Evolutionary conservation across 2,329 filamentous ascomycete genomes (phyloP), one percentile per base, ranked within the genome.

Genomic region (Bisporella sp.): DNA sequence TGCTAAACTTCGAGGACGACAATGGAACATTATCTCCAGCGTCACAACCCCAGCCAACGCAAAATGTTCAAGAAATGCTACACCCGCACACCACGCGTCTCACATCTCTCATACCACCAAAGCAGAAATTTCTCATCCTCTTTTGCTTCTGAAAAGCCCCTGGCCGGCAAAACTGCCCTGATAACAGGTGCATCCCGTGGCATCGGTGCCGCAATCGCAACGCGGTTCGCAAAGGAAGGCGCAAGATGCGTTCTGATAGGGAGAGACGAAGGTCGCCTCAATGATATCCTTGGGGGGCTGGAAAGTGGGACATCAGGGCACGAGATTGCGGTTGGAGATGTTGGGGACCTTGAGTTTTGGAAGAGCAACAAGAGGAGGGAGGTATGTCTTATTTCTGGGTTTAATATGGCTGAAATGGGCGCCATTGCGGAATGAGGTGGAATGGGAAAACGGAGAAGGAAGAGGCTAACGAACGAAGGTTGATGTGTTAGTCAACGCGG

Each of bases 401-500:
- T 13, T 12, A 42, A 28, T 13, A 12, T 11, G 9, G 13, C 7
- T 42, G 9, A 39, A 39, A 39, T 39, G 35, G 9, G 13, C 9
- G 13, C 9, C n/a, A 29, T 37, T 28, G n/a, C 29, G n/a, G 41
- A 13, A 21, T 39, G 12, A 35, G 13, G 41, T 7, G 11, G 31
- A 21, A 11, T 12, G 21, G 31, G 6, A 5, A 48, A 31, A 5
- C 7, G 39, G 5, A 11, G 31, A 3, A 7, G 44, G 31, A 33
- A 50, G 8, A 21, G 6, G 28, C 30, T 33, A 35, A 46, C n/a
- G 31, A 61, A 55, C 55, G 57, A 42, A 64, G 41, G 66, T 76
- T 11, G 71, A 78, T 60, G 72, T 92, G 31, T 76, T 95, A 1
- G 76, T 95, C 56, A 95, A 95, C 63, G 86, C 87, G 30, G 89